phyloP scores from a whole-genome alignment of 2,329 filamentous ascomycete species.

The Pseudogymnoascus sp. region DNA sequence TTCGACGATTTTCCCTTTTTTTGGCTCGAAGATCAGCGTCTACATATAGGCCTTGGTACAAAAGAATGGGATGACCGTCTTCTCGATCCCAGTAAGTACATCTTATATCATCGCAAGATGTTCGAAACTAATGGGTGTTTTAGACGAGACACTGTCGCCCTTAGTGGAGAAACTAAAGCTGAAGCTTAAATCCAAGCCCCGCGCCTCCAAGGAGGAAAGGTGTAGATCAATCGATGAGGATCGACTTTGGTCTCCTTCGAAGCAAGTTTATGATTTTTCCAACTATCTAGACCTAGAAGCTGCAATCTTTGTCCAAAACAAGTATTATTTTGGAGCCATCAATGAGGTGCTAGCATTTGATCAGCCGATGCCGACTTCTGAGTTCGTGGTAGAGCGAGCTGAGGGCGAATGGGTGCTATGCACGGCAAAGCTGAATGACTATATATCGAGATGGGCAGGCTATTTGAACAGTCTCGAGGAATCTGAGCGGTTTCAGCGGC shows the following conservation, averaged over 20 bases:
- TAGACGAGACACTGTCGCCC: not conserved
- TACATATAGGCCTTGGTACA: not conserved
- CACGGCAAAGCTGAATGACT: not conserved
- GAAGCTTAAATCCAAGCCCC: not conserved
- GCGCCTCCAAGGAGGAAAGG: not conserved
- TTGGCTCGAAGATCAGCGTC: not conserved
- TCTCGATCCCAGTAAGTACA: not conserved
- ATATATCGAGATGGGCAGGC: not conserved
- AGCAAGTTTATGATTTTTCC: not conserved
- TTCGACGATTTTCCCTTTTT: not conserved
- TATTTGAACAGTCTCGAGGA: not conserved
- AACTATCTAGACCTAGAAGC: slow-evolving; percentile 4
- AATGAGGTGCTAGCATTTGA: not conserved
- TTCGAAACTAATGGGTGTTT: not conserved
- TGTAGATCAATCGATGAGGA: not conserved
- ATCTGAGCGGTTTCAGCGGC: not conserved
- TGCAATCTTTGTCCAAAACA: slow-evolving; percentile 1
- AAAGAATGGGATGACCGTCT: not conserved
- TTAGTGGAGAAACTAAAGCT: not conserved
- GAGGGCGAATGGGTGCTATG: not conserved
- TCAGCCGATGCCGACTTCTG: not conserved
- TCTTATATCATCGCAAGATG: not conserved
- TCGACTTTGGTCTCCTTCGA: not conserved
- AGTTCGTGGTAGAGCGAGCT: not conserved
- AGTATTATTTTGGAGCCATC: slow-evolving; percentile 6